phyloP scores from a whole-genome alignment of 805 yeast species.

The Lipomyces yamanashiensis region DNA sequence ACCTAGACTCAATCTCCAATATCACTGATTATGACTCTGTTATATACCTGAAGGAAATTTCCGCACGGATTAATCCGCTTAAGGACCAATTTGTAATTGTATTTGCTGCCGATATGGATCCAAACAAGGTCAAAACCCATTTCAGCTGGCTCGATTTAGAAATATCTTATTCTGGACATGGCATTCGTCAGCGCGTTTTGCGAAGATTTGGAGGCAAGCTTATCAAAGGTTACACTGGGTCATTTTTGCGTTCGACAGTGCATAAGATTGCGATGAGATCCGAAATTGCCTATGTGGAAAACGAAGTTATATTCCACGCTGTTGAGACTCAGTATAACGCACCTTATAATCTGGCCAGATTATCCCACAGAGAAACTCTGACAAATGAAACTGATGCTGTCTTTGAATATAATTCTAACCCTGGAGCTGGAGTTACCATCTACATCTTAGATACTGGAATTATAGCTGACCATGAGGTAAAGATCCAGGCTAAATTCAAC shows the following conservation, averaged over 20 bases:
- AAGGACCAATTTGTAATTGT: conserved; percentile 24
- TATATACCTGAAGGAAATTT: conserved; percentile 6
- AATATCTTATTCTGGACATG: conserved; percentile 2
- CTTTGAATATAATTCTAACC: conserved; percentile 23
- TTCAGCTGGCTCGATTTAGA: conserved; percentile 45
- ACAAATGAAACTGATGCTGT: background rate
- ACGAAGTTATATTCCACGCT: conserved; percentile 16
- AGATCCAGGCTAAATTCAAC: background rate
- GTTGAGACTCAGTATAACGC: conserved; percentile 23
- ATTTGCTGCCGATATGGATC: conserved; percentile 10
- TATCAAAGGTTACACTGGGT: conserved; percentile 27
- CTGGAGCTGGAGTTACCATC: conserved; percentile 46
- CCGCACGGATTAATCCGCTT: conserved; percentile 6
- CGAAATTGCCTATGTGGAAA: conserved; percentile 27
- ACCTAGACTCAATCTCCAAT: background rate
- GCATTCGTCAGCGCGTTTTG: conserved; percentile 14
- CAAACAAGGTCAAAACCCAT: conserved; percentile 10
- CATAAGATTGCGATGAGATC: conserved; percentile 28
- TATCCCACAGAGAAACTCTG: conserved; percentile 22
- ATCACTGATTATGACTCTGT: background rate
- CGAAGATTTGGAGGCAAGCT: conserved; percentile 12
- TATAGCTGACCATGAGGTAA: conserved; percentile 70
- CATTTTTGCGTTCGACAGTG: conserved; percentile 14
- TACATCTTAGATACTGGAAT: conserved; percentile 92
- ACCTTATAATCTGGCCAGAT: conserved; percentile 29